Percentiles rank a stretch among this genome's conserved stretches.
phyloP scores from a whole-genome alignment of 495 filamentous ascomycete species.

The Choiromyces venosus region DNA sequence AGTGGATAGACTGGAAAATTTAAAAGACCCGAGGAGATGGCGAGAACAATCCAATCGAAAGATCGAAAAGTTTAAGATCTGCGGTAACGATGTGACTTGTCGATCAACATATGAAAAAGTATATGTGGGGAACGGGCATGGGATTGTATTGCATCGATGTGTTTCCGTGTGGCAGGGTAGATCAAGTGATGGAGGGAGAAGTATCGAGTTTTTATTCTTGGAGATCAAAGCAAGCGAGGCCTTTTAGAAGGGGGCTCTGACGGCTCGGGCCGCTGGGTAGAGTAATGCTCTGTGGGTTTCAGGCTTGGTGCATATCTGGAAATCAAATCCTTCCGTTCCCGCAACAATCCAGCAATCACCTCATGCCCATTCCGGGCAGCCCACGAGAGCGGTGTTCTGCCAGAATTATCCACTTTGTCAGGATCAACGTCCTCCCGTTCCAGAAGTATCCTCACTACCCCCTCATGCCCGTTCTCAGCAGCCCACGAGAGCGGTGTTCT shows the following conservation, averaged over 20 bases:
- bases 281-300: not conserved
- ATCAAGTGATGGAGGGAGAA: not conserved
- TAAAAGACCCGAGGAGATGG: no score
- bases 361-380: slow-evolving; percentile 40
- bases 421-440: slow-evolving; percentile 7
- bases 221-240: not conserved
- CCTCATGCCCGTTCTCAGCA: slow-evolving; percentile 43
- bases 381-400: slow-evolving; percentile 40
- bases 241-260: not conserved
- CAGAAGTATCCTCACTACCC: slow-evolving; percentile 35
- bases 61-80: no score
- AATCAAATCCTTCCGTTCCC: slow-evolving; percentile 14
- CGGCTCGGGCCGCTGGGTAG: not conserved
- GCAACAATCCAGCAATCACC: slow-evolving; percentile 32
- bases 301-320: not conserved
- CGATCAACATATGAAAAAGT: no score
- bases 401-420: slow-evolving; percentile 11
- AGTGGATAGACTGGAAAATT: no score
- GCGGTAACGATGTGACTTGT: no score
- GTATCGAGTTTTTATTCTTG: not conserved
- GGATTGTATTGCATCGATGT: no score
- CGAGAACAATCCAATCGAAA: no score
- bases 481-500: slow-evolving; percentile 43
- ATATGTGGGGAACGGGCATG: no score
- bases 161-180: no score